Conservation (phyloP, 169 alveolate species). For the Cryptosporidium sp. region DNA sequence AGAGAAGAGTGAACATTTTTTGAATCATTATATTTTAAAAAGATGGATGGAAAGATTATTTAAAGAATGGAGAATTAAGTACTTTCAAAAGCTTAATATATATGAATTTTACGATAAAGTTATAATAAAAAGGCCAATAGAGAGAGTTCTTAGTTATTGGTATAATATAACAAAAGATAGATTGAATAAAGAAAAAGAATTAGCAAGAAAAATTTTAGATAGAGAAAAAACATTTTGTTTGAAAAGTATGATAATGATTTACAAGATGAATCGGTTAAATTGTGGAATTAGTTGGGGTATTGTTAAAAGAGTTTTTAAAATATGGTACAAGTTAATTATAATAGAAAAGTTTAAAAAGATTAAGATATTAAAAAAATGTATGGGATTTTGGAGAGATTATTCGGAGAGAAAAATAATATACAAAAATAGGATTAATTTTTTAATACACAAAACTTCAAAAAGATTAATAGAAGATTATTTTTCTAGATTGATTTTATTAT, state of each 20-base stretch:
- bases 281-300: background rate
- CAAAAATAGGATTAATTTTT: background rate
- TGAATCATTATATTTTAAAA: background rate
- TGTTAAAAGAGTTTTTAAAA: background rate
- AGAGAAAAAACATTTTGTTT: background rate
- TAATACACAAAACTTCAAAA: background rate
- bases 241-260: background rate
- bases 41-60: background rate
- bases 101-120: background rate
- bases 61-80: background rate
- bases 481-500: background rate
- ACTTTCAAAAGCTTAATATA: background rate
- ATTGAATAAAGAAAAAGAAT: background rate
- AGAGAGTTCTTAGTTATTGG: background rate
- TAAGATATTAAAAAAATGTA: background rate
- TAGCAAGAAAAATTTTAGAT: background rate
- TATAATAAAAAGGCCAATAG: constrained; percentile 6
- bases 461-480: background rate
- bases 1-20: background rate
- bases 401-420: background rate
- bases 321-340: background rate
- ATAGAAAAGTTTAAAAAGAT: background rate
- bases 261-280: background rate
- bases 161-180: background rate
- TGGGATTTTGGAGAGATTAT: constrained; percentile 2